These are phyloP conservation scores for Trametes cingulata DNA, from an alignment of 768 basidiomycete species.

Conservation along the genomic window DNA sequence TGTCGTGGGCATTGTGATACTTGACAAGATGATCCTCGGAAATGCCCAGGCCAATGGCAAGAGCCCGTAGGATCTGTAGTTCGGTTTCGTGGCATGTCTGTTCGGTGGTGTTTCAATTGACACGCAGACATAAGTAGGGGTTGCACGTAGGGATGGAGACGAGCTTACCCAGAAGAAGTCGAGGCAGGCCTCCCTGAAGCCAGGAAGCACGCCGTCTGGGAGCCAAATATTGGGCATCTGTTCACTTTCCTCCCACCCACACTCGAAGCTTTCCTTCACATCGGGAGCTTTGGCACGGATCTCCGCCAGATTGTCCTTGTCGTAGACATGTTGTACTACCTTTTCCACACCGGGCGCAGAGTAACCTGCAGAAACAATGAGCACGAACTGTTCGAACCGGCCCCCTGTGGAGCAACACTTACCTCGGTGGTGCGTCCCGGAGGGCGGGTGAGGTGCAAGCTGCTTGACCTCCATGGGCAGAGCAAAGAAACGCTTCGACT, in stretches of 20 bases:
- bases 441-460: constrained; percentile 38
- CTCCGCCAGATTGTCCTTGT: constrained; percentile 31
- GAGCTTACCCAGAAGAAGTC: constrained; percentile 46
- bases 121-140: too few species aligned
- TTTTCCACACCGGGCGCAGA: constrained; percentile 36
- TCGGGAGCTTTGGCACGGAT: constrained; percentile 37
- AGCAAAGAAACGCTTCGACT: constrained; percentile 37
- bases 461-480: constrained; percentile 33
- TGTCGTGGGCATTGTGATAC: constrained; percentile 46
- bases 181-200: constrained; percentile 52
- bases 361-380: constrained; percentile 26
- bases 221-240: constrained; percentile 60
- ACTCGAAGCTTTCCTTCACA: constrained; percentile 57
- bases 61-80: constrained; percentile 47
- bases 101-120: neutral
- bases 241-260: constrained; percentile 48
- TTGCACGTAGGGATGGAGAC: neutral
- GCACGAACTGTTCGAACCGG: too few species aligned
- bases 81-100: constrained; percentile 46
- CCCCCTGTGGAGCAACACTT: neutral
- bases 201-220: constrained; percentile 51
- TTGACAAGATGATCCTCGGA: constrained; percentile 45
- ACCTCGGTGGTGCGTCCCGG: constrained; percentile 38
- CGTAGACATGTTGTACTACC: constrained; percentile 35
- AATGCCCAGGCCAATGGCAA: constrained; percentile 49